Evolutionary conservation across 345 rosid genomes (phyloP).

Genomic region (Rubroshorea leprosula): DNA sequence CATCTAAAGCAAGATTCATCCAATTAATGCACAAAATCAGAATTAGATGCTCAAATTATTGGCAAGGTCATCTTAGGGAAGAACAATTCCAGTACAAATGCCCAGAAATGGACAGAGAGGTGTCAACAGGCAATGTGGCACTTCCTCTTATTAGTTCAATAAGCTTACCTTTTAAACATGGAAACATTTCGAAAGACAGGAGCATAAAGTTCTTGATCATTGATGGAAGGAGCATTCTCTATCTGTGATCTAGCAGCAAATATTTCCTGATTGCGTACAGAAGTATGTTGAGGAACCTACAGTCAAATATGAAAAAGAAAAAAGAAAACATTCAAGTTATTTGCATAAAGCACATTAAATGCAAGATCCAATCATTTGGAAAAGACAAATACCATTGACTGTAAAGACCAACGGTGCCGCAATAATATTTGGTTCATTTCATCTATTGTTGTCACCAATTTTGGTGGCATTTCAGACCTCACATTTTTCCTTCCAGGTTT

Average conservation of each 20-base stretch:
- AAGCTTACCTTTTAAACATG: conserved; percentile 65
- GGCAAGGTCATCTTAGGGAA: conserved; percentile 6
- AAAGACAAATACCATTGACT: conserved; percentile 50
- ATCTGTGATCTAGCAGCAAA: conserved; percentile 61
- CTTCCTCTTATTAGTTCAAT: not conserved
- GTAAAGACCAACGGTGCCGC: conserved; percentile 55
- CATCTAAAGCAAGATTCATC: not conserved
- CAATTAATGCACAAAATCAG: not conserved
- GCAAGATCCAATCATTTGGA: not conserved
- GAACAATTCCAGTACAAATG: conserved; percentile 1
- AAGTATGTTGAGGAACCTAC: conserved; percentile 82
- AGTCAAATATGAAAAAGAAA: conserved; percentile 19
- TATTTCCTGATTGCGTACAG: conserved; percentile 61
- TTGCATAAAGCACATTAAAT: not conserved
- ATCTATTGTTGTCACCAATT: conserved; percentile 52
- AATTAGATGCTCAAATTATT: not conserved
- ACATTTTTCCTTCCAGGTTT: conserved; percentile 40
- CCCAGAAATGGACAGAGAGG: not conserved
- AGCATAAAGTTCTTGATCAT: conserved; percentile 64
- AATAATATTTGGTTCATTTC: conserved; percentile 56
- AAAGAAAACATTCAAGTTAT: conserved; percentile 6
- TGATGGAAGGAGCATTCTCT: conserved; percentile 43
- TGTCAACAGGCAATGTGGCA: conserved; percentile 6
- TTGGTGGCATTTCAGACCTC: conserved; percentile 72
- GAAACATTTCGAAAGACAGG: conserved; percentile 81